Evolutionary conservation across 2,329 filamentous ascomycete species (phyloP).

Genomic region (Botryotinia calthae): DNA sequence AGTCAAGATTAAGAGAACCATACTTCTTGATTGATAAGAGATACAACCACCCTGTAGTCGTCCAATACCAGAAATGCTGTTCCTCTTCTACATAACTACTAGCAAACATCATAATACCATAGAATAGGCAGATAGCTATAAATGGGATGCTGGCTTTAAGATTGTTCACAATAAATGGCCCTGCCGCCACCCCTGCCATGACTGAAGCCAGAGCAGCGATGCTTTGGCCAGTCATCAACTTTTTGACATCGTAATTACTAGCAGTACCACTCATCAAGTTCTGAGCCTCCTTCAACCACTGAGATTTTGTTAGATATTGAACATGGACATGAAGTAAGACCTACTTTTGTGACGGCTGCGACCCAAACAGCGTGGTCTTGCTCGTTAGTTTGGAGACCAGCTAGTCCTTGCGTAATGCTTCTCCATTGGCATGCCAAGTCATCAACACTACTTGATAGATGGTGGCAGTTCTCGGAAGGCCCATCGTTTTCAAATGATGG

Average conservation of each 20-base stretch:
- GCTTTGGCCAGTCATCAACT: conserved; percentile 50
- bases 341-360: conserved; percentile 45
- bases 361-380: conserved; percentile 44
- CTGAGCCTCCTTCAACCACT: conserved; percentile 54
- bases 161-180: conserved; percentile 42
- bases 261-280: conserved; percentile 81
- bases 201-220: conserved; percentile 41
- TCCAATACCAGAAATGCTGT: conserved; percentile 98
- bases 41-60: conserved; percentile 66
- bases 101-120: conserved; percentile 92
- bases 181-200: conserved; percentile 41
- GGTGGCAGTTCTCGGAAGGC: conserved; percentile 29
- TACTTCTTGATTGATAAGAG: conserved; percentile 50
- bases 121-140: conserved; percentile 54
- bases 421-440: conserved; percentile 70
- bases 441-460: conserved; percentile 43
- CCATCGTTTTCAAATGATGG: conserved; percentile 47
- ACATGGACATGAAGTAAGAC: conserved; percentile 17
- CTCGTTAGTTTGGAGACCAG: conserved; percentile 25
- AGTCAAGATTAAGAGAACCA: background rate
- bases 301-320: conserved; percentile 26
- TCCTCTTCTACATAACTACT: conserved; percentile 98
- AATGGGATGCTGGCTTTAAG: conserved; percentile 45
- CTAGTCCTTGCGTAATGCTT: conserved; percentile 35
- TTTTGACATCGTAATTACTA: conserved; percentile 80